These are phyloP conservation scores for Boechera divaricarpa DNA, from an alignment of 345 rosid genomes.

Conservation along the genomic window DNA sequence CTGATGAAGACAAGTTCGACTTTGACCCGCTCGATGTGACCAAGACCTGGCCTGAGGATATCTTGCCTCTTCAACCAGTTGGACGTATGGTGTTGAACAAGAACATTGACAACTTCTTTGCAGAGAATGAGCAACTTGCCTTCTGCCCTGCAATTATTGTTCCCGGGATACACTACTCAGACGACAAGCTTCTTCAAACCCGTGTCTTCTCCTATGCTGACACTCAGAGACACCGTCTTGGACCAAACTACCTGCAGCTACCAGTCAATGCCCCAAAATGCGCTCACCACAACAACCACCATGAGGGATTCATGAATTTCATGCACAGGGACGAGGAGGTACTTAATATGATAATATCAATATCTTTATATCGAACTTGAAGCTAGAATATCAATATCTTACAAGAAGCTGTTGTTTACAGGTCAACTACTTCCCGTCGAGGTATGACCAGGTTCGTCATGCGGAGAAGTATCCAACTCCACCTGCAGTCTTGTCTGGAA, in stretches of 20 bases:
- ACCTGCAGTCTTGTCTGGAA: slow-evolving; percentile 63
- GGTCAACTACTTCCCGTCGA: slow-evolving; percentile 87
- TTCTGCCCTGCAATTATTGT: slow-evolving; percentile 90
- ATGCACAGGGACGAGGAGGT: slow-evolving; percentile 98
- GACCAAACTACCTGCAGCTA: slow-evolving; percentile 96
- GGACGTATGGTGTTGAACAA: slow-evolving; percentile 97
- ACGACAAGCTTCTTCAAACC: slow-evolving; percentile 92
- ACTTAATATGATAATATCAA: background rate
- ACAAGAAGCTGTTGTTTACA: slow-evolving; percentile 30
- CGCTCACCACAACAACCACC: slow-evolving; percentile 93
- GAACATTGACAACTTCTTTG: slow-evolving; percentile 97
- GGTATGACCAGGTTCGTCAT: slow-evolving; percentile 83
- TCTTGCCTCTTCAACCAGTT: slow-evolving; percentile 91
- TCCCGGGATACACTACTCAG: slow-evolving; percentile 90
- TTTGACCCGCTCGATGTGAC: slow-evolving; percentile 97
- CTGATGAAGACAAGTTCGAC: slow-evolving; percentile 80
- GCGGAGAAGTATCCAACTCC: slow-evolving; percentile 82
- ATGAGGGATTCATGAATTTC: slow-evolving; percentile 93
- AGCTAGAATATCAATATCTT: background rate
- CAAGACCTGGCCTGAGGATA: slow-evolving; percentile 97
- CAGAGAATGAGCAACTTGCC: slow-evolving; percentile 95
- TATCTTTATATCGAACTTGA: background rate
- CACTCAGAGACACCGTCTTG: slow-evolving; percentile 98
- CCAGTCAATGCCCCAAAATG: slow-evolving; percentile 98
- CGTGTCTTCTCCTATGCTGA: slow-evolving; percentile 88